Evolutionary conservation across 108 stramenopile species (phyloP).

Genomic region (Skeletonema menzelii): DNA sequence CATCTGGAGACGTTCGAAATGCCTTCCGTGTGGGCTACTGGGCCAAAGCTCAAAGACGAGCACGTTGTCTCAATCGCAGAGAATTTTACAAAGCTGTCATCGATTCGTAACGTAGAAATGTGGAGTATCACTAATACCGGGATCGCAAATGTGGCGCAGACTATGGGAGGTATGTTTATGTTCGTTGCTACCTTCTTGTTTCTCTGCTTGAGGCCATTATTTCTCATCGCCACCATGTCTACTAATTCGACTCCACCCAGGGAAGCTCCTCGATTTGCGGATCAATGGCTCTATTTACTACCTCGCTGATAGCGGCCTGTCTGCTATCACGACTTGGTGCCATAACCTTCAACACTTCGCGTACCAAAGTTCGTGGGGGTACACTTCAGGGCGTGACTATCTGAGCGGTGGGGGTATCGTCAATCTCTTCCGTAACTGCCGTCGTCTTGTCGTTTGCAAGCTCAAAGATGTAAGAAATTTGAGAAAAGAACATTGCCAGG

Average conservation of each 20-base stretch:
- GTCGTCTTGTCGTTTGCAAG: slow-evolving; percentile 4
- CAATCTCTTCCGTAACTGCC: slow-evolving; percentile 8
- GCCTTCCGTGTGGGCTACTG: not conserved
- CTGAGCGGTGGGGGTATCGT: slow-evolving; percentile 5
- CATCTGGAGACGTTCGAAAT: slow-evolving; percentile 6
- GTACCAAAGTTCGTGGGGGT: not conserved
- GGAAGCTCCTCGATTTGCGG: slow-evolving; percentile 6
- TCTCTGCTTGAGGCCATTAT: too few relatives aligned
- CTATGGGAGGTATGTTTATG: too few relatives aligned
- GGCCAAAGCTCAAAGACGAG: not conserved
- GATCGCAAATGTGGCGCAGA: not conserved
- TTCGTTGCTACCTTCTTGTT: too few relatives aligned
- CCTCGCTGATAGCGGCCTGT: not conserved
- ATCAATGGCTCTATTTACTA: slow-evolving; percentile 2
- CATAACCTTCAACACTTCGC: slow-evolving; percentile 10
- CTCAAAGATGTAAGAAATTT: not conserved
- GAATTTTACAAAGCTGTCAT: not conserved
- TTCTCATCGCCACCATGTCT: too few relatives aligned
- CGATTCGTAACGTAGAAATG: not conserved
- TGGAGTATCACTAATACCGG: slow-evolving; percentile 2
- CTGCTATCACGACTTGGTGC: not conserved
- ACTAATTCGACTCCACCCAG: too few relatives aligned
- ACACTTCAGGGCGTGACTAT: not conserved
- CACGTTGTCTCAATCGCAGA: not conserved
- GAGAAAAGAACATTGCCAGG: not conserved